Base-by-base conservation (phyloP, 495 filamentous ascomycete genomes). In the Hypoxylon intermedium region DNA sequence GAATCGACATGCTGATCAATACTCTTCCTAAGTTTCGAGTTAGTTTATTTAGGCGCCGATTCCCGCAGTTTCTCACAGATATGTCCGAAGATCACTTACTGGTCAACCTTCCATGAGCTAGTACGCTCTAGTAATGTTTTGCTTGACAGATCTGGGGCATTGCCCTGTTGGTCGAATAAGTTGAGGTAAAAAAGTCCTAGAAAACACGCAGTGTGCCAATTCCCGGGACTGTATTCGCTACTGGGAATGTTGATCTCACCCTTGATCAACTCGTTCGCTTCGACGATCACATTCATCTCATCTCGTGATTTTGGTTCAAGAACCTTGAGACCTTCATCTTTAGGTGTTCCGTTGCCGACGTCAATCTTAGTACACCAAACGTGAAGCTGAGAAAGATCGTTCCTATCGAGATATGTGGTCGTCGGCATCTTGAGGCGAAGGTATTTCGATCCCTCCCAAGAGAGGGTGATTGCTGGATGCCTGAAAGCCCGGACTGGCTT, bases 71-170 rank as follows among this genome's bases (percentile, higher is more conserved):
- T 19, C 23, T 33, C 24, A 7, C 42, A 28, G 28, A 30, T 13
- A 30, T 9, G 15, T 33, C 12, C 26, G n/a, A 33, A 46, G 26
- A 46, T 30, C 43, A 46, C 43, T 31, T 46, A 46, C 43, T 33
- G 24, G 24, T 33, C 24, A 46, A 33, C 43, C 24, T 30, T 31
- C 43, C 43, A 46, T 46, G 43, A 33, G 43, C 43, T 31, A 30
- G 15, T 30, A 33, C 43, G 24, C 24, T 33, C n/a, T 18, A 46
- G 41, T 24, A 43, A 24, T 4, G 41, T 43, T 26, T 43, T 24
- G 20, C 9, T 43, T 43, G 20, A 43, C 19, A 12, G 41, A 43
- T 43, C 19, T 43, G 41, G 41, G 41, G 20, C 41, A 11, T 24
- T 43, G 20, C 11, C 41, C 20, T 43, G 41, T 43, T 24, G 41